These are phyloP conservation scores for Entomortierella beljakovae DNA, from an alignment of 192 early-diverging fungal species.

Conservation along the genomic window DNA sequence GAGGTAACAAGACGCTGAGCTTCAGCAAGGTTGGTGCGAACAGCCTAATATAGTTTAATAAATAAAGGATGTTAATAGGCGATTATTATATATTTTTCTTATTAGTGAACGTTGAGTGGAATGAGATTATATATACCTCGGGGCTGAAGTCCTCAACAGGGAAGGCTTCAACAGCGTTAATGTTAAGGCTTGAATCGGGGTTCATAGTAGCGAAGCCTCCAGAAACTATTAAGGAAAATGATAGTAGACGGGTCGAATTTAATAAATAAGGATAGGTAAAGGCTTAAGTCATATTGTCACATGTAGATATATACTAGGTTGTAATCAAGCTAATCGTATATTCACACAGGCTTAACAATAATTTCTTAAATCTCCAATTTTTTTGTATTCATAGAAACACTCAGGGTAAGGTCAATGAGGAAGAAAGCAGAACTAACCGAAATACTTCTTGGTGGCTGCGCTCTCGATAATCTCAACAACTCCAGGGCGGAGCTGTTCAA, in stretches of 20 bases:
- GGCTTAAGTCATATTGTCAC: no score
- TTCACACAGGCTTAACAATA: no score
- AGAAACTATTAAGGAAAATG: slow-evolving; percentile 62
- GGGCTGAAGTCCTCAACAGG: slow-evolving; percentile 87
- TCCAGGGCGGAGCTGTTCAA: slow-evolving; percentile 95
- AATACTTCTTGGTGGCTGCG: slow-evolving; percentile 86
- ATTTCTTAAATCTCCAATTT: no score
- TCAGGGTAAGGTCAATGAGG: no score
- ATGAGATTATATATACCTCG: slow-evolving; percentile 64
- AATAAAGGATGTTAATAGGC: neutral
- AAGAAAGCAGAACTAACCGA: slow-evolving; percentile 73
- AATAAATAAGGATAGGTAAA: neutral
- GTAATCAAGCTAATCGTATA: no score
- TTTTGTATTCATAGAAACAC: no score
- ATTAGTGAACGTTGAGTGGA: neutral
- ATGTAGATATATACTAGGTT: no score
- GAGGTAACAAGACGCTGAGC: slow-evolving; percentile 76
- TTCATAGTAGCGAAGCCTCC: slow-evolving; percentile 98
- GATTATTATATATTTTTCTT: neutral
- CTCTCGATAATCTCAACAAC: slow-evolving; percentile 86
- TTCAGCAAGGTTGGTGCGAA: slow-evolving; percentile 81
- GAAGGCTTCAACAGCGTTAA: slow-evolving; percentile 96
- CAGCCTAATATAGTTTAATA: slow-evolving; percentile 56
- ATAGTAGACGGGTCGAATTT: neutral
- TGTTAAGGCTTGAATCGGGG: slow-evolving; percentile 95